Conservation (phyloP, 441 rosid species). For the Hura crepitans region DNA sequence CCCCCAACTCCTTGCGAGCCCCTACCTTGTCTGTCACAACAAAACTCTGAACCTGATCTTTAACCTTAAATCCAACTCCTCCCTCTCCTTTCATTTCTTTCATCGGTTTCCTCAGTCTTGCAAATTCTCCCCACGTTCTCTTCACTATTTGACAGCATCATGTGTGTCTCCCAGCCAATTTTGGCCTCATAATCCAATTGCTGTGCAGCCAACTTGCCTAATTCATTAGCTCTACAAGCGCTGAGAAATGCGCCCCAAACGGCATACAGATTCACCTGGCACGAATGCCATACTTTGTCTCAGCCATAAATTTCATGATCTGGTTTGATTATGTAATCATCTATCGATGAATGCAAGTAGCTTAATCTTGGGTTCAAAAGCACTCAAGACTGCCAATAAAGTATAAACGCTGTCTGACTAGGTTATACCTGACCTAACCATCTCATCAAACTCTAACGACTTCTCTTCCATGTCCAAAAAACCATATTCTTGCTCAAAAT, state of each 20-base stretch:
- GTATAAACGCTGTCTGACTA: constrained; percentile 66
- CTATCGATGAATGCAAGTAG: constrained; percentile 53
- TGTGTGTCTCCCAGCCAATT: constrained; percentile 55
- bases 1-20: constrained; percentile 33
- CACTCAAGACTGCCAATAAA: constrained; percentile 78
- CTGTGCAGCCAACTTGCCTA: constrained; percentile 65
- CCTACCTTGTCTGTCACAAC: constrained; percentile 50
- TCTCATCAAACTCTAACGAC: constrained; percentile 62
- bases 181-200: constrained; percentile 59
- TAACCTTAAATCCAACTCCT: constrained; percentile 72
- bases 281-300: constrained; percentile 61
- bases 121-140: constrained; percentile 71
- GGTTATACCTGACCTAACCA: constrained; percentile 72
- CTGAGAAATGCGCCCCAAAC: constrained; percentile 80
- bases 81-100: constrained; percentile 69
- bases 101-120: constrained; percentile 62
- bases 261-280: constrained; percentile 74
- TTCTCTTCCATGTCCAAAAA: constrained; percentile 83
- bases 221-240: constrained; percentile 65
- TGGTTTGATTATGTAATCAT: constrained; percentile 45
- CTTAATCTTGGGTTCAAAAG: constrained; percentile 78
- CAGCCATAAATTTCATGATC: constrained; percentile 71
- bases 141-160: constrained; percentile 71
- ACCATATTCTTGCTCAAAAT: constrained; percentile 57
- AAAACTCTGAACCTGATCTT: constrained; percentile 53